These are phyloP conservation scores for Microdochium nivale DNA, from an alignment of 2,329 filamentous ascomycete genomes.

Conservation along the genomic window DNA sequence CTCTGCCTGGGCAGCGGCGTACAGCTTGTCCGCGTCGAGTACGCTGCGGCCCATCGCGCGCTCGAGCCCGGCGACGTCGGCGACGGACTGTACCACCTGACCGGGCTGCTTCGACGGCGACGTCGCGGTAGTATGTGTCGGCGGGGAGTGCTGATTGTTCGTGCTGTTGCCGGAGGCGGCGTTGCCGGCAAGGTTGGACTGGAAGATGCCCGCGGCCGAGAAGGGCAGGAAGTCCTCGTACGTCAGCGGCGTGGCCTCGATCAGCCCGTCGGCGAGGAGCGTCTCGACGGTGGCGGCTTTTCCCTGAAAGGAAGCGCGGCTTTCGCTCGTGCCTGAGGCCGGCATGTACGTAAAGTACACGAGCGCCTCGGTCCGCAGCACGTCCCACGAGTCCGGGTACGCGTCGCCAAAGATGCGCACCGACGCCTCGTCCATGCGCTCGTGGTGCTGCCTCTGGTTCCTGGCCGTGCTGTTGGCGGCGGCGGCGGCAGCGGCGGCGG, in stretches of 20 bases:
- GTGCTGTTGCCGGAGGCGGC: no score
- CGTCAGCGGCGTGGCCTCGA: slow-evolving; percentile 33
- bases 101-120: not conserved
- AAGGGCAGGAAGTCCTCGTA: slow-evolving; percentile 47
- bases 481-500: not conserved
- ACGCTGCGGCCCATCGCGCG: slow-evolving; percentile 5
- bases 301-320: not conserved
- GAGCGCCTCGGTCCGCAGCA: slow-evolving; percentile 24
- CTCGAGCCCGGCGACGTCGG: slow-evolving; percentile 7
- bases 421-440: slow-evolving; percentile 14
- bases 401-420: slow-evolving; percentile 13
- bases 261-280: slow-evolving; percentile 20
- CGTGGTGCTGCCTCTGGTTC: not conserved
- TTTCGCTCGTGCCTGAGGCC: not conserved
- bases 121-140: no score
- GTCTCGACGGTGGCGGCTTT: slow-evolving; percentile 11
- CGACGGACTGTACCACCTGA: not conserved
- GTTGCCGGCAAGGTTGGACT: slow-evolving; percentile 20
- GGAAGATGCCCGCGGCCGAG: slow-evolving; percentile 43
- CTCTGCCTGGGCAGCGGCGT: slow-evolving; percentile 1
- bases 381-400: slow-evolving; percentile 32
- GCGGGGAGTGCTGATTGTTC: slow-evolving; percentile 9
- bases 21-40: slow-evolving; percentile 6
- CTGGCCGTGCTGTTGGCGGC: not conserved
- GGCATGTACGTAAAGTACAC: slow-evolving; percentile 28